Conservation (phyloP, 129 eudicot species). For the Centrapalus pauciflorus region DNA sequence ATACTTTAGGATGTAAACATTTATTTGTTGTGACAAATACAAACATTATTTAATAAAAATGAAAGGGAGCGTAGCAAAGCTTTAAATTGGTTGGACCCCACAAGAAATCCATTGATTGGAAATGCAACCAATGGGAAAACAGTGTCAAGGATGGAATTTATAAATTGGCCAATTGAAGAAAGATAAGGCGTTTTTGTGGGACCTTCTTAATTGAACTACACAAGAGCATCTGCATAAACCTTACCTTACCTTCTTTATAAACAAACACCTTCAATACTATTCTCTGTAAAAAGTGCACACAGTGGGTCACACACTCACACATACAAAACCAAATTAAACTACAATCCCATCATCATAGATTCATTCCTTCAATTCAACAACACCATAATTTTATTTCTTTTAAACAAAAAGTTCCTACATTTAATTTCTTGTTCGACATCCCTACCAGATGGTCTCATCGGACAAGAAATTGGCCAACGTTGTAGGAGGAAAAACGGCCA, state of each 20-base stretch:
- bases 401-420: slow-evolving; percentile 19
- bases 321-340: slow-evolving; percentile 15
- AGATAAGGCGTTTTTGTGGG: slow-evolving; percentile 59
- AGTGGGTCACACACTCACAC: slow-evolving; percentile 42
- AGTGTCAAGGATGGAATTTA: slow-evolving; percentile 37
- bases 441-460: slow-evolving; percentile 34
- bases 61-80: background rate
- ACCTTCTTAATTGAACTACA: slow-evolving; percentile 15
- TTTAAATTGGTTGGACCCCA: slow-evolving; percentile 16
- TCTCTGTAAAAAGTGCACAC: slow-evolving; percentile 40
- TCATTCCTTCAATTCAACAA: slow-evolving; percentile 1
- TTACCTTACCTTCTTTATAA: slow-evolving; percentile 17
- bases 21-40: background rate
- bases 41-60: slow-evolving; percentile 5
- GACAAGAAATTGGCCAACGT: slow-evolving; percentile 50
- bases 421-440: background rate
- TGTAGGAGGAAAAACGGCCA: slow-evolving; percentile 66
- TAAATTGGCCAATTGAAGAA: slow-evolving; percentile 29
- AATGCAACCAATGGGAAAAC: slow-evolving; percentile 50
- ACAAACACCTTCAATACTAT: slow-evolving; percentile 6
- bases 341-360: slow-evolving; percentile 28
- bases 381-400: background rate
- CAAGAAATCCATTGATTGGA: slow-evolving; percentile 49
- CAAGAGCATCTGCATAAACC: slow-evolving; percentile 30
- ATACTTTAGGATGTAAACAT: background rate